Evolutionary conservation across 768 basidiomycete species (phyloP), one percentile per base, ranked within the genome.

Genomic region (Kwoniella dejecticola): DNA sequence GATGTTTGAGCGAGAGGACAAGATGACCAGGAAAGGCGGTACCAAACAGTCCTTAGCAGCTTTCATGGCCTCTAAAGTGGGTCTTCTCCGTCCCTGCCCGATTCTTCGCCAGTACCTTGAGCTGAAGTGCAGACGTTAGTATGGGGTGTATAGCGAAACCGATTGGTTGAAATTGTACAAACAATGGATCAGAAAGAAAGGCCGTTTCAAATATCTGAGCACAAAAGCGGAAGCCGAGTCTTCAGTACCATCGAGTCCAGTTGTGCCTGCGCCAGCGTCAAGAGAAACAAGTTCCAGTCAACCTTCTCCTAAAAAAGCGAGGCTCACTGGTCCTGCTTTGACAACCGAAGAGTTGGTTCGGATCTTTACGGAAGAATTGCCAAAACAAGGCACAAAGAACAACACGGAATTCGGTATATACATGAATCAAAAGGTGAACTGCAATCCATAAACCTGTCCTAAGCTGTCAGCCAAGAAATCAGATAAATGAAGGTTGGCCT

Each of bases 1-100:
- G n/a, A 62, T 62, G 15, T 62, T 62, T 29, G 27, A 47, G 21
- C 24, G 36, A 41, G 52, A 54, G 36, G 27, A 11, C 8, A 49
- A 42, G 24, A 54, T 54, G 59, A 2, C 47, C 1, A 21, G 24
- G 11, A 21, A 46, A 21, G 59, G 52, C 15, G 52, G 59, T 1
- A 60, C 50, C 3, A 10, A 38, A n/a, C 29, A 27, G 19, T 50
- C 50, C 3, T 21, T 60, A 21, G 27, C 7, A 21, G 52, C 52
- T n/a, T 45, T 54, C 31, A 21, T 60, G 24, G 41, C 52, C 7
- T 44, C 49, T 19, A 52, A 60, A 26, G 57, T 49, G 33, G 19
- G 36, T 21, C n/a, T n/a, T n/a, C n/a, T n/a, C n/a, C n/a, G n/a
- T n/a, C 12, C 19, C 2, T 13, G 13, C 27, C 26, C 52, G 10